Percentiles rank a stretch among this genome's conserved stretches.
Conservation (phyloP, 1,139 yeast genomes). For the Nakaseomyces bracarensis region DNA sequence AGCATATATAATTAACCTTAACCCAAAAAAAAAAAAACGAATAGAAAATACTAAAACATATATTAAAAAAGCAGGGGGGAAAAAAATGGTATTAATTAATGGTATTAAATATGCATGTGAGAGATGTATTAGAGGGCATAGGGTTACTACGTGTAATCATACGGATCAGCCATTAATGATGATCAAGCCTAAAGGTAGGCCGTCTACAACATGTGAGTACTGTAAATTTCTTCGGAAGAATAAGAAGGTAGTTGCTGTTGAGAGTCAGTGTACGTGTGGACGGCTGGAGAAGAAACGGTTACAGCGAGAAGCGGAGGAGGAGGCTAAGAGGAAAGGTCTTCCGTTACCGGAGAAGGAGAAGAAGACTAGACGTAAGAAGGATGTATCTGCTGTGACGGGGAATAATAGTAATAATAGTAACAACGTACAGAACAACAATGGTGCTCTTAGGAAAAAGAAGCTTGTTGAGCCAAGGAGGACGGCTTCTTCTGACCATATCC, state of each 20-base stretch:
- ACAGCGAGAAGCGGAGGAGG: conserved; percentile 37
- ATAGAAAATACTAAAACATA: background rate
- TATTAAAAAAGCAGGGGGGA: background rate
- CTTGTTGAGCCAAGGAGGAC: background rate
- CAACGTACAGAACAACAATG: no score
- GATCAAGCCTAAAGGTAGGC: conserved; percentile 95
- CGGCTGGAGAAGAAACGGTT: conserved; percentile 34
- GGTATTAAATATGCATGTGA: conserved; percentile 96
- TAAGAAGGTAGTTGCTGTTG: conserved; percentile 53
- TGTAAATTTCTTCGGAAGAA: conserved; percentile 73
- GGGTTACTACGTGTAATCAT: conserved; percentile 90
- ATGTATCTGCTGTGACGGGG: no score
- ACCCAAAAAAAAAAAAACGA: no score
- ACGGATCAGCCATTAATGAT: conserved; percentile 82
- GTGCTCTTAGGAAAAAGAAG: no score
- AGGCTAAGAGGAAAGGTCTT: conserved; percentile 35
- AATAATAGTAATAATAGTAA: no score
- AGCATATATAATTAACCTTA: no score
- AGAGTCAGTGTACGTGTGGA: conserved; percentile 61
- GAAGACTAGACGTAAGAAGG: background rate
- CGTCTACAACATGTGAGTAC: conserved; percentile 83
- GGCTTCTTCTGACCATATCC: background rate
- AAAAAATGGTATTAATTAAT: conserved; percentile 69
- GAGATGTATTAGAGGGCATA: conserved; percentile 90
- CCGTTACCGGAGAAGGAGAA: conserved; percentile 4